Evolutionary conservation across 1,139 yeast species (phyloP).

Genomic region (Geotrichum citri-aurantii): DNA sequence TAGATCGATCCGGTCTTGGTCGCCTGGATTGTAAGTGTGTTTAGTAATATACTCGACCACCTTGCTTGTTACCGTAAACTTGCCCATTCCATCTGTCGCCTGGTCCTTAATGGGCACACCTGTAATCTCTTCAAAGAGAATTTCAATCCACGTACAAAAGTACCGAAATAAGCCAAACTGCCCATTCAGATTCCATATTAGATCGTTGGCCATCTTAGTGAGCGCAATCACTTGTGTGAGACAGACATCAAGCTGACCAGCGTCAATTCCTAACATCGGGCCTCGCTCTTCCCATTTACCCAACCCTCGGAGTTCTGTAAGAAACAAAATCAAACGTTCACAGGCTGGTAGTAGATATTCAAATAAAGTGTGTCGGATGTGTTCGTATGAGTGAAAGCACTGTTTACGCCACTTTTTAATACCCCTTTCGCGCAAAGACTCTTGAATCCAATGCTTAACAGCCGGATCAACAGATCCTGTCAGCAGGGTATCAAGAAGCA

Average conservation of each 20-base stretch:
- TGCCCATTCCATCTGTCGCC: conserved; percentile 21
- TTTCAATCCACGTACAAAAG: conserved; percentile 41
- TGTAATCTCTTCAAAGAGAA: conserved; percentile 24
- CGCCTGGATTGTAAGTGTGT: conserved; percentile 5
- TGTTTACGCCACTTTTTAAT: conserved; percentile 51
- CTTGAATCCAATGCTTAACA: conserved; percentile 46
- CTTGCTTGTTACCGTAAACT: conserved; percentile 23
- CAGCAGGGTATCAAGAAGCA: conserved; percentile 47
- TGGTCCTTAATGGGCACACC: conserved; percentile 20
- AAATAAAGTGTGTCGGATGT: conserved; percentile 43
- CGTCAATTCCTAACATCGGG: conserved; percentile 35
- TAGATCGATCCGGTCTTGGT: conserved; percentile 3
- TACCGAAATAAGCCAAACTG: conserved; percentile 50
- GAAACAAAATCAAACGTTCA: conserved; percentile 52
- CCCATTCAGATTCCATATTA: conserved; percentile 46
- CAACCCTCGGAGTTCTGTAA: conserved; percentile 46
- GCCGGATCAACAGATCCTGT: conserved; percentile 54
- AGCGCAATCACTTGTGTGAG: conserved; percentile 34
- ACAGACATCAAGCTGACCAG: conserved; percentile 31
- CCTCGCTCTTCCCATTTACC: conserved; percentile 39
- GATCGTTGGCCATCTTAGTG: conserved; percentile 39
- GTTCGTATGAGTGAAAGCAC: conserved; percentile 49
- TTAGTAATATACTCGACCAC: conserved; percentile 25
- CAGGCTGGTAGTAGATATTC: conserved; percentile 50
- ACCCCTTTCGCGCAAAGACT: conserved; percentile 62